Conservation (phyloP, 78 protist genomes). For the Capsaspora owczarzaki region DNA sequence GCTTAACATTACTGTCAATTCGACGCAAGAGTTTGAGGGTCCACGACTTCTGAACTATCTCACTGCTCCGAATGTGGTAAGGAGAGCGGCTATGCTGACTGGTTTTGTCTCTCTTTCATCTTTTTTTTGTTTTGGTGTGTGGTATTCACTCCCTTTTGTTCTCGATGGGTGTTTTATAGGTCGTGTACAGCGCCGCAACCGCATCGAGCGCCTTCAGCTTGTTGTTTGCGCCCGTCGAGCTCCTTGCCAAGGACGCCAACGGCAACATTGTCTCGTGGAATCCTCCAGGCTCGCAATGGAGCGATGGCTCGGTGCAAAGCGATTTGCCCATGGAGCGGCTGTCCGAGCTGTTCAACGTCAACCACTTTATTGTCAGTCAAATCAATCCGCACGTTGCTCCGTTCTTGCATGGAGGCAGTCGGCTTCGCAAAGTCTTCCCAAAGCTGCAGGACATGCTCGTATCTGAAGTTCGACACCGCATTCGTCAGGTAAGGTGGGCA, state of each 20-base stretch:
- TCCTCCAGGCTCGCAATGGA: slow-evolving; percentile 16
- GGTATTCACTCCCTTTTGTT: no score
- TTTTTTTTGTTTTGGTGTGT: no score
- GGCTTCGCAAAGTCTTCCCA: no score
- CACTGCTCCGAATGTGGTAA: slow-evolving; percentile 25
- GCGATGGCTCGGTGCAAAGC: slow-evolving; percentile 53
- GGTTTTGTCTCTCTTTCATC: no score
- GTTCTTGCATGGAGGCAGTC: not conserved
- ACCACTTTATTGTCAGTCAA: slow-evolving; percentile 62
- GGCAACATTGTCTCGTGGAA: not conserved
- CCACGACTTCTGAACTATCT: slow-evolving; percentile 68
- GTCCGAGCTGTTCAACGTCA: slow-evolving; percentile 70
- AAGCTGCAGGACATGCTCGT: not conserved
- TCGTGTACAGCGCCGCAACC: slow-evolving; percentile 63
- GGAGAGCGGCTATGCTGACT: no score
- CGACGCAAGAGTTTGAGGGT: not conserved
- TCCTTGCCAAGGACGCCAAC: slow-evolving; percentile 27
- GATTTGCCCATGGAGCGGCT: slow-evolving; percentile 75
- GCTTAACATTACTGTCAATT: slow-evolving; percentile 57
- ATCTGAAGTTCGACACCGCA: not conserved
- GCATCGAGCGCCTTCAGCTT: slow-evolving; percentile 52
- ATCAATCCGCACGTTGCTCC: slow-evolving; percentile 55
- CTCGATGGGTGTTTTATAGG: no score
- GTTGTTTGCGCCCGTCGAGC: slow-evolving; percentile 42
- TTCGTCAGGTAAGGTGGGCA: no score